Base-by-base conservation (phyloP, 192 early-diverging fungal species). In the Backusella westeae region DNA sequence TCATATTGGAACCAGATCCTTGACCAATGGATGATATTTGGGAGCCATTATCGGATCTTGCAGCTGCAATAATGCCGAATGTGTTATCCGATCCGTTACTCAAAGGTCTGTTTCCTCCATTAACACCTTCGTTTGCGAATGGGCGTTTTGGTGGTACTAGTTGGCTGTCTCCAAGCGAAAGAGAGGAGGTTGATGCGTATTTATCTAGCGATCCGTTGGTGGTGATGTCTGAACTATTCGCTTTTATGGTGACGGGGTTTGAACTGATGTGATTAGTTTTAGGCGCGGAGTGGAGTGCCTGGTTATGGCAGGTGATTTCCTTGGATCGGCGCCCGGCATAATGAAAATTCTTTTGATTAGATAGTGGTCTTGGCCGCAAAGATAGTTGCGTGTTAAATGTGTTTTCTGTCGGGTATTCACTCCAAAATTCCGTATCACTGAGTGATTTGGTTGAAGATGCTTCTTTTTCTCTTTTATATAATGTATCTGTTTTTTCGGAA, bases 11-110 rank as follows among this genome's bases (percentile, higher is more conserved):
- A 29, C 56, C 23, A 14, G 56, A 29, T 63, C 56, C 56, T 3
- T 63, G 56, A 12, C 56, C 56, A 63, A 29, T 63, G 21, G 56
- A 63, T 63, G 56, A 63, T 63, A 63, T 63, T 63, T 63, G 23
- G 29, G 56, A 63, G 10, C 56, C 23, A 63, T 26, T 63, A 8
- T 63, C 56, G 56, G 56, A 63, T 63, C 56, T 29, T 63, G 21
- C n/a, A 29, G 2, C 26, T 10, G 56, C 2, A 3, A 63, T 63
- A 4, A 63, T 63, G 15, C 68, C 68, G 36, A 69, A 69, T 39
- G 68, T 69, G 21, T 69, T 69, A 41, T 38, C 68, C n/a, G 68
- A 69, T 10, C 68, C 68, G 39, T 69, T 23, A 41, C 68, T 69
- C 4, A 69, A 36, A 39, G 68, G 68, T 23, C 68, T 39, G 41